Base-by-base conservation (phyloP, 2,329 filamentous ascomycete genomes). In the Aspergillus flavus region DNA sequence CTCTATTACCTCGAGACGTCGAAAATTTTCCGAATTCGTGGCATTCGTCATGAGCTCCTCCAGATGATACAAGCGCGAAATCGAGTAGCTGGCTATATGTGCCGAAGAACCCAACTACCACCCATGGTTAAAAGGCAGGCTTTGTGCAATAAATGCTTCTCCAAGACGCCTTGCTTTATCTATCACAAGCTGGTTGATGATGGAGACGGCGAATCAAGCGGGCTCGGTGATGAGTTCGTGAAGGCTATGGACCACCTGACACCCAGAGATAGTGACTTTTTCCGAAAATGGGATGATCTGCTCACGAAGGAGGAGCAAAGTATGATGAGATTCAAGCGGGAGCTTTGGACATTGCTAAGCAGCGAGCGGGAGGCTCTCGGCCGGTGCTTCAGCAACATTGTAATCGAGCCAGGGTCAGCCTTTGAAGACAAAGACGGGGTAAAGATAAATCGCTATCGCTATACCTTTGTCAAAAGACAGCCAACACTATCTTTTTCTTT, bases 11-110 rank as follows among this genome's bases (percentile, higher is more conserved):
- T 97, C 82, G 95, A 98, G 75, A 92, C 89, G 2, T 94, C 93
- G 0, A 90, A 92, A 68, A 96, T 91, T 14, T 88, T 92, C 69
- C 89, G 93, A 26, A 92, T 99, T 50, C 92, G 93, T 3, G 89
- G 92, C 7, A 86, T 98, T 62, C 87, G 92, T 43, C 90, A 93
- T 69, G 95, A 99, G 75, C 86, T 99, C 58, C 89, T 93, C 43
- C 93, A 97, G 71, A 97, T 99, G 93, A 91, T 99, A 63, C 94
- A 98, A 82, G 91, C 97, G 77, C 90, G 95, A 58, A 99, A 99
- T 72, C 88, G 93, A 68, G 82, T 99, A 21, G 93, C 94, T 3
- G 91, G 90, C 69, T 93, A 92, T 73, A 88, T 97, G 48, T 89
- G 93, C 62, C 90, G 96, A 73, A 88, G 92, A 63, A 89, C 91